Percentiles rank a stretch among this genome's conserved stretches.
Evolutionary conservation across 345 rosid species (phyloP).

Genomic region (Abelmoschus esculentus): DNA sequence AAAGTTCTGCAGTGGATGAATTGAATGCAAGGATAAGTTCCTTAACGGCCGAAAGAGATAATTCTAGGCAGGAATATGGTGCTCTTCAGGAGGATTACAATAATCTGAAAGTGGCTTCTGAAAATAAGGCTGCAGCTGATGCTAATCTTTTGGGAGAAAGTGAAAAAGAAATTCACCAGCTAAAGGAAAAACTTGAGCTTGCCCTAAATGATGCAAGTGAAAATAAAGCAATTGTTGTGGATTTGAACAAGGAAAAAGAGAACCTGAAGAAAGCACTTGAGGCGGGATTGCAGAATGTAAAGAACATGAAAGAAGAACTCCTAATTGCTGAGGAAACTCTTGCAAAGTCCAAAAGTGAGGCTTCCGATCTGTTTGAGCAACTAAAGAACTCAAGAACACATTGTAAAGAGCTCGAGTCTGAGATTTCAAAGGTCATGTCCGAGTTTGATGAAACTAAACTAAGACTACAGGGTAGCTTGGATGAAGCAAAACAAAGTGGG

Average conservation of each 20-base stretch:
- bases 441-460: conserved; percentile 42
- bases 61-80: conserved; percentile 33
- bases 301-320: conserved; percentile 54
- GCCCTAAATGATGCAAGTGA: conserved; percentile 30
- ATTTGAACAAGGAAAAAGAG: conserved; percentile 50
- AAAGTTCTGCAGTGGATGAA: conserved; percentile 42
- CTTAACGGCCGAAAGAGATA: conserved; percentile 44
- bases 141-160: conserved; percentile 41
- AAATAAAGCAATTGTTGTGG: conserved; percentile 31
- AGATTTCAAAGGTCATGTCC: conserved; percentile 38
- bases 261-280: conserved; percentile 45
- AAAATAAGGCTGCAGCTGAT: conserved; percentile 42
- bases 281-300: conserved; percentile 32
- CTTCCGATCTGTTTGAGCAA: conserved; percentile 42
- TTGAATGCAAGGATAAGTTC: conserved; percentile 42
- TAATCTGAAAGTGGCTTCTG: conserved; percentile 53
- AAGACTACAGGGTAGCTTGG: conserved; percentile 34
- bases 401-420: conserved; percentile 52
- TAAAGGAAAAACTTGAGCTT: conserved; percentile 47
- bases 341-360: conserved; percentile 38
- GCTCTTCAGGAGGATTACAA: conserved; percentile 35
- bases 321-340: conserved; percentile 38
- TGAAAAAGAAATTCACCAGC: conserved; percentile 40
- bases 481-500: conserved; percentile 35
- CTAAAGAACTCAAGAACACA: conserved; percentile 41